Conservation (phyloP, 2,329 filamentous ascomycete genomes). For the Epichloe amarillans region DNA sequence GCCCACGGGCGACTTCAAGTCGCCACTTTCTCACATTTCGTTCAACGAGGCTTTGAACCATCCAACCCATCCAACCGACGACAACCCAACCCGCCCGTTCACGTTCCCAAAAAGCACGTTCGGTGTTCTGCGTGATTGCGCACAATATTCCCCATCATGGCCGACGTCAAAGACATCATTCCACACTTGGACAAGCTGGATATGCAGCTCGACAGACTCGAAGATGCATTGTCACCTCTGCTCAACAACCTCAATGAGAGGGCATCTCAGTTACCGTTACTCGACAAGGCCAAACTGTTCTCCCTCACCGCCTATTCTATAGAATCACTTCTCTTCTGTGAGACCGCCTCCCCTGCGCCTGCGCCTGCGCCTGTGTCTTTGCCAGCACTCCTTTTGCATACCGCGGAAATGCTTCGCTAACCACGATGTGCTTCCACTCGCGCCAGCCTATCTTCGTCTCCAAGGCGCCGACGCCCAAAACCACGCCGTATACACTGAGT, state of each 20-base stretch:
- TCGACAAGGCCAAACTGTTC: conserved; percentile 90
- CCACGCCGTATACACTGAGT: conserved; percentile 74
- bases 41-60: not conserved
- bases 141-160: conserved; percentile 15
- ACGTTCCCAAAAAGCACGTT: no score
- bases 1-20: not conserved
- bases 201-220: conserved; percentile 64
- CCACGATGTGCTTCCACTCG: not conserved
- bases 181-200: conserved; percentile 63
- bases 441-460: conserved; percentile 57
- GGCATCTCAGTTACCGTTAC: conserved; percentile 69
- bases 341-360: conserved; percentile 13
- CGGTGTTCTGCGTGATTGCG: no score
- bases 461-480: conserved; percentile 70
- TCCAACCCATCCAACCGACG: not conserved
- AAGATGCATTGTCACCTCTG: conserved; percentile 62
- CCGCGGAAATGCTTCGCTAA: not conserved
- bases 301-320: conserved; percentile 80
- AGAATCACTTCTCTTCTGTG: conserved; percentile 81
- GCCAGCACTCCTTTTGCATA: not conserved
- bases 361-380: no score
- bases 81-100: not conserved
- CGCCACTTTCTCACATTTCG: not conserved
- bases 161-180: conserved; percentile 40
- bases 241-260: conserved; percentile 52